phyloP scores from a whole-genome alignment of 208 protist species.

The Trichomonas vaginalis region DNA sequence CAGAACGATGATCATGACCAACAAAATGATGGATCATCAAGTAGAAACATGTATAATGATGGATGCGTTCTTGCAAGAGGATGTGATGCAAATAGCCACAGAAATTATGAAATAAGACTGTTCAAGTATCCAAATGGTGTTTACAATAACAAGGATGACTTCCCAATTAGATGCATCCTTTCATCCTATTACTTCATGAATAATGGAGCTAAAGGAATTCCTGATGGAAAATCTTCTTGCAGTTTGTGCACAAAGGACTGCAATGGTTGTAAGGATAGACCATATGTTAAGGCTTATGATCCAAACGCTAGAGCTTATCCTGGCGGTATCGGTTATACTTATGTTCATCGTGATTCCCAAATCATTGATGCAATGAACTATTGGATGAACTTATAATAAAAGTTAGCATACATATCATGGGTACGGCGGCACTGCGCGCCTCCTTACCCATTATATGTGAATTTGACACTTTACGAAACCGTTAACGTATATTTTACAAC shows the following conservation, averaged over 20 bases:
- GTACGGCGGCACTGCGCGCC: too few species aligned
- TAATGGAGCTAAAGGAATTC: background rate
- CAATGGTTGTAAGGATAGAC: background rate
- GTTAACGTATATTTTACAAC: too few species aligned
- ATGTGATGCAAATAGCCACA: conserved; percentile 23
- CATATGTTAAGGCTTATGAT: background rate
- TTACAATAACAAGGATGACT: background rate
- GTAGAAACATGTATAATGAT: conserved; percentile 47
- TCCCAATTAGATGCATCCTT: background rate
- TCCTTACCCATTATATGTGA: too few species aligned
- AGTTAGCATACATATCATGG: too few species aligned
- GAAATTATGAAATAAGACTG: conserved; percentile 43
- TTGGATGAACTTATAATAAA: conserved; percentile 48
- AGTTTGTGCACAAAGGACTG: background rate
- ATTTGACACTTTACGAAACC: too few species aligned
- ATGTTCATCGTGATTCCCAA: conserved; percentile 40
- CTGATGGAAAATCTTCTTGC: background rate
- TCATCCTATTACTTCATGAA: background rate
- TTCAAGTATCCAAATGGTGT: conserved; percentile 34
- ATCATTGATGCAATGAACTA: conserved; percentile 44
- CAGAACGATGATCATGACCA: conserved; percentile 53
- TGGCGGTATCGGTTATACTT: conserved; percentile 32
- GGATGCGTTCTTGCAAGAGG: conserved; percentile 40
- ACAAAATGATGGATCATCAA: conserved; percentile 39
- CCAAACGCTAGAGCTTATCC: background rate